A percentile compares a stretch with the other conserved stretches of the same genome.
Conservation (phyloP, 179 eudicot species). For the Pouteria campechiana region DNA sequence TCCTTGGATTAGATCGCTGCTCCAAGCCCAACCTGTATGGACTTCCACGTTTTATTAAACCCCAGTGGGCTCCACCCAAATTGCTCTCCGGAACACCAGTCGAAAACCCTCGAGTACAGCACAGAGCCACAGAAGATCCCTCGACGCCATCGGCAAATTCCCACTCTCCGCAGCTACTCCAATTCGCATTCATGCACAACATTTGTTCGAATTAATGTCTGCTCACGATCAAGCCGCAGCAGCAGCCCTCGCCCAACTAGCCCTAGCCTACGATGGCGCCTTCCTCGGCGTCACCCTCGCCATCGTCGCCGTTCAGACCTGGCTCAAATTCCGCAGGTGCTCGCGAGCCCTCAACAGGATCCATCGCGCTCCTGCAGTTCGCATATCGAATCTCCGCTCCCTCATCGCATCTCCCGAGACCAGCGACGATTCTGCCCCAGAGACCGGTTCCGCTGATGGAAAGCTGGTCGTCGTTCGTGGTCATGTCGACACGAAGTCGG, state of each 20-base stretch:
- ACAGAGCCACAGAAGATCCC: too few relatives aligned
- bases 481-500: constrained; percentile 51
- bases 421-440: constrained; percentile 1
- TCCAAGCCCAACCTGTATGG: too few relatives aligned
- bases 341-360: constrained; percentile 61
- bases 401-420: constrained; percentile 14
- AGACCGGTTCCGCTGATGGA: constrained; percentile 9
- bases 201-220: too few relatives aligned
- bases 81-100: too few relatives aligned
- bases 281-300: constrained; percentile 65
- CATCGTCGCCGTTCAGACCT: constrained; percentile 49
- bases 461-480: constrained; percentile 63
- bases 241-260: constrained; percentile 43
- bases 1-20: too few relatives aligned
- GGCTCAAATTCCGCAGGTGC: constrained; percentile 29
- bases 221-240: constrained; percentile 55
- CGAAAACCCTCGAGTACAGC: too few relatives aligned
- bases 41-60: too few relatives aligned
- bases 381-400: constrained; percentile 71
- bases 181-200: too few relatives aligned
- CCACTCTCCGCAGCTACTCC: too few relatives aligned
- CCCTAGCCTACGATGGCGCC: constrained; percentile 75
- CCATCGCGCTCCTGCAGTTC: constrained; percentile 41
- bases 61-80: too few relatives aligned
- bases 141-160: too few relatives aligned